phyloP scores from a whole-genome alignment of 441 rosid genomes.

The Mallotus japonicus region DNA sequence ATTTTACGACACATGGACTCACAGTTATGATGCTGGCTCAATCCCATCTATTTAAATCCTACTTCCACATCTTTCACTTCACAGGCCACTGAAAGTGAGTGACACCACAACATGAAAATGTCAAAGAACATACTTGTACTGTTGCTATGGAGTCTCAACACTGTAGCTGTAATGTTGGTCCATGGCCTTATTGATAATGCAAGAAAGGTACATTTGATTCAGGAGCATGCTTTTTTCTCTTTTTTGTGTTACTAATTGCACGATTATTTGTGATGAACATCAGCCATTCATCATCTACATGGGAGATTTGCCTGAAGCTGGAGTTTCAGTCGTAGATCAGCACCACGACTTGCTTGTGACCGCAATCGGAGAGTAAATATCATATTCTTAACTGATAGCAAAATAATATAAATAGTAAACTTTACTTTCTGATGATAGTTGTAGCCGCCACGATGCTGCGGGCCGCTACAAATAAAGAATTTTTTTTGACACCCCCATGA shows the following conservation, averaged over 20 bases:
- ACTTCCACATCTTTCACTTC: neutral
- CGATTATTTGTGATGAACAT: constrained; percentile 1
- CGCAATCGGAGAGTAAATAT: constrained; percentile 60
- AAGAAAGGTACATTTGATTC: constrained; percentile 37
- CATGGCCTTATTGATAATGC: constrained; percentile 33
- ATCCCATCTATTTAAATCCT: neutral
- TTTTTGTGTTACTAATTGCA: neutral
- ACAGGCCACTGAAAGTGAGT: neutral
- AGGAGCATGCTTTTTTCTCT: no score
- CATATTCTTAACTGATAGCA: neutral
- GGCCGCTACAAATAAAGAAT: no score
- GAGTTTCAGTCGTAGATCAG: constrained; percentile 22
- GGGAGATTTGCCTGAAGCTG: constrained; percentile 49
- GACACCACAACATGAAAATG: constrained; percentile 20
- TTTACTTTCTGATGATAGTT: no score
- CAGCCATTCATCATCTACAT: constrained; percentile 82
- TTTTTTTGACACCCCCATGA: no score
- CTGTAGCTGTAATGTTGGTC: constrained; percentile 27
- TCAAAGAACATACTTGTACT: constrained; percentile 16
- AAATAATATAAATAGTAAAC: no score
- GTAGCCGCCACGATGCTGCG: no score
- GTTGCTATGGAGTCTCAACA: constrained; percentile 31
- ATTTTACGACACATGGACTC: neutral
- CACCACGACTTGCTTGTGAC: constrained; percentile 55
- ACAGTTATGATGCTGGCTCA: no score